Base-by-base conservation (phyloP, 345 rosid genomes). In the Salix arbutifolia region DNA sequence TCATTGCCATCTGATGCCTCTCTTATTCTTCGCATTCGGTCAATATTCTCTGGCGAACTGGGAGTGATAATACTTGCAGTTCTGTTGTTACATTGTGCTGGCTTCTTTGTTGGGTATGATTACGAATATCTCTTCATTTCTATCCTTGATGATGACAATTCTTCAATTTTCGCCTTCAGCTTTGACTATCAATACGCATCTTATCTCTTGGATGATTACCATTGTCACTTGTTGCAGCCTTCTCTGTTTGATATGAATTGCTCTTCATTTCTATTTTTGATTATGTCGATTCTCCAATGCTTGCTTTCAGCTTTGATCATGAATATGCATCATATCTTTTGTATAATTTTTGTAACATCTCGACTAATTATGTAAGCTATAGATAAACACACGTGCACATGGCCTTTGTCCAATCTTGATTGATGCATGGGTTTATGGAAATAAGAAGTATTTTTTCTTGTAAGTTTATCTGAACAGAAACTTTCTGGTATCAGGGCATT, bases 91-190 rank as follows among this genome's bases (percentile, higher is more conserved):
- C 95, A 91, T 85, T 82, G 76, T 71, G 86, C 82, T 23, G 95
- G 92, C n/a, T 91, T 88, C 79, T 78, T 86, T 71, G 84, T 91
- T 30, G 91, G 95, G 90, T 89, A 84, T 85, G 84, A 38, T 37
- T 70, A 65, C 83, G 84, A 52, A 44, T 62, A 66, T 53, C 50
- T 44, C 44, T 26, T 38, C 16, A 38, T 38, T 78, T 28, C n/a
- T 71, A 35, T 46, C 70, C 73, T 52, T 23, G 61, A 64, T 37
- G 66, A 69, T 52, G 23, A 33, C 9, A 50, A 7, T 46, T 70
- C 16, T 26, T 48, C 53, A 18, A 3, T 58, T 69, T n/a, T 23
- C 60, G 44, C 68, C 28, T 58, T 67, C 18, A 53, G 8, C 30
- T 62, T 72, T 10, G 25, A 16, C 23, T 30, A 35, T 18, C 48